A percentile compares a stretch with the other conserved stretches of the same genome.
These are phyloP conservation scores for Globisporangium megalacanthum DNA, from an alignment of 352 stramenopile genomes.

Conservation along the genomic window DNA sequence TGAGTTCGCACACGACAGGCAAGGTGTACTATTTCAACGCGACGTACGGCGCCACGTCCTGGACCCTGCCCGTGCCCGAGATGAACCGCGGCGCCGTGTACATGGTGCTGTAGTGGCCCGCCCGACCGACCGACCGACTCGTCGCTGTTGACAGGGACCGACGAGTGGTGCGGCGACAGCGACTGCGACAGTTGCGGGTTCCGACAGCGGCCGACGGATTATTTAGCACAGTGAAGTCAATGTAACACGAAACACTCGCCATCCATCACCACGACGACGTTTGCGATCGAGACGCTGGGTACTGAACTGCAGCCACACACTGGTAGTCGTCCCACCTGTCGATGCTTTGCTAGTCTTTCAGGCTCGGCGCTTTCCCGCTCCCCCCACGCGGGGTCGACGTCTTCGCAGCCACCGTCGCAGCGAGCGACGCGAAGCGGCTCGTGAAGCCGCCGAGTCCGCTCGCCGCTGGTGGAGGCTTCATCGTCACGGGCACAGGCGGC, in stretches of 20 bases:
- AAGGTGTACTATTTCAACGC: slow-evolving; percentile 86
- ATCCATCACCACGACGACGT: background rate
- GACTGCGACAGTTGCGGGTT: too few species aligned
- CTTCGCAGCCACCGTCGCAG: slow-evolving; percentile 46
- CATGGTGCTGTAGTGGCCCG: slow-evolving; percentile 54
- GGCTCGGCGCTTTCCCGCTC: background rate
- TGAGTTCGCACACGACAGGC: slow-evolving; percentile 64
- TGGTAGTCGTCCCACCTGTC: too few species aligned
- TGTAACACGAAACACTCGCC: slow-evolving; percentile 10
- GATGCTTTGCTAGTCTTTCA: slow-evolving; percentile 1
- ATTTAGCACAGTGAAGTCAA: slow-evolving; percentile 24
- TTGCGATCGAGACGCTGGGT: background rate
- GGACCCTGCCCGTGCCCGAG: slow-evolving; percentile 63
- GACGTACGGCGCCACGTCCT: slow-evolving; percentile 65
- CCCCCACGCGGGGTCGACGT: slow-evolving; percentile 18
- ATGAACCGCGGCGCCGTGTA: slow-evolving; percentile 52
- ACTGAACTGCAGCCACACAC: background rate
- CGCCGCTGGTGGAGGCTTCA: slow-evolving; percentile 20
- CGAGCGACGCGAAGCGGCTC: slow-evolving; percentile 57
- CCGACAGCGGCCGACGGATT: slow-evolving; percentile 9
- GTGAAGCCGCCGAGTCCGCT: slow-evolving; percentile 30
- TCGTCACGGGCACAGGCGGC: slow-evolving; percentile 25
- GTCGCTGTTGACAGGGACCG: background rate
- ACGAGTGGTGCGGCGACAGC: background rate
- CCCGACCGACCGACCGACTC: background rate